Evolutionary conservation across 768 basidiomycete genomes (phyloP).

Genomic region (Boletus fagicola): DNA sequence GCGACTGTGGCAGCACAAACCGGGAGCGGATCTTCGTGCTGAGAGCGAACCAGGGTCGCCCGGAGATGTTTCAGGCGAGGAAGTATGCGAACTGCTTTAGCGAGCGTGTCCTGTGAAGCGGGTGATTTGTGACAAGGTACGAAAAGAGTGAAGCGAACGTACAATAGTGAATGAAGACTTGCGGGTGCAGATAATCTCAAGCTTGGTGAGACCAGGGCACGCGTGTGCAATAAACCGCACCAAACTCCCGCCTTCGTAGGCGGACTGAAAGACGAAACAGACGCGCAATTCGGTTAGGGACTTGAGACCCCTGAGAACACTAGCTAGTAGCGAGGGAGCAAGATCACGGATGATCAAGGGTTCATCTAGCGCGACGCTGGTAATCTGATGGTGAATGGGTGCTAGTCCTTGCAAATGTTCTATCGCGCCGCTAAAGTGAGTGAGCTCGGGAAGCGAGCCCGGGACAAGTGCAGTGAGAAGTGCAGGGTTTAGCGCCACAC

Average conservation of each 20-base stretch:
- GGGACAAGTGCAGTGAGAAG: constrained; percentile 51
- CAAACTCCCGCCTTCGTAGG: constrained; percentile 71
- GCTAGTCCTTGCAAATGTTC: constrained; percentile 64
- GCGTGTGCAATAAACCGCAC: constrained; percentile 63
- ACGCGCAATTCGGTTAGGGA: constrained; percentile 59
- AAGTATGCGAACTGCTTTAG: constrained; percentile 60
- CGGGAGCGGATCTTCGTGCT: constrained; percentile 59
- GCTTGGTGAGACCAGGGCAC: constrained; percentile 61
- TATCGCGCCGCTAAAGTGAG: constrained; percentile 64
- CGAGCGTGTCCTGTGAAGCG: constrained; percentile 40
- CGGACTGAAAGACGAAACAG: constrained; percentile 66
- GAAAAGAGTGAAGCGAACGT: constrained; percentile 17
- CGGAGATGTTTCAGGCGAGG: constrained; percentile 60
- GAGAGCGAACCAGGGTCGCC: constrained; percentile 64
- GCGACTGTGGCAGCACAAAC: constrained; percentile 63
- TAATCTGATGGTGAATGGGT: constrained; percentile 45
- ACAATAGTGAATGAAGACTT: constrained; percentile 75
- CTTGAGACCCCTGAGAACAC: constrained; percentile 55
- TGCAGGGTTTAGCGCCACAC: constrained; percentile 50
- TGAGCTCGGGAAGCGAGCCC: constrained; percentile 47
- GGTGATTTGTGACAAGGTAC: not conserved
- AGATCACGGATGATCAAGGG: constrained; percentile 66
- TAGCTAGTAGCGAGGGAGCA: constrained; percentile 58
- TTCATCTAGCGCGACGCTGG: constrained; percentile 61
- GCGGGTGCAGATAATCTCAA: constrained; percentile 64